Evolutionary conservation across 2,329 filamentous ascomycete species (phyloP).

Genomic region (Dothiorella sarmentorum): DNA sequence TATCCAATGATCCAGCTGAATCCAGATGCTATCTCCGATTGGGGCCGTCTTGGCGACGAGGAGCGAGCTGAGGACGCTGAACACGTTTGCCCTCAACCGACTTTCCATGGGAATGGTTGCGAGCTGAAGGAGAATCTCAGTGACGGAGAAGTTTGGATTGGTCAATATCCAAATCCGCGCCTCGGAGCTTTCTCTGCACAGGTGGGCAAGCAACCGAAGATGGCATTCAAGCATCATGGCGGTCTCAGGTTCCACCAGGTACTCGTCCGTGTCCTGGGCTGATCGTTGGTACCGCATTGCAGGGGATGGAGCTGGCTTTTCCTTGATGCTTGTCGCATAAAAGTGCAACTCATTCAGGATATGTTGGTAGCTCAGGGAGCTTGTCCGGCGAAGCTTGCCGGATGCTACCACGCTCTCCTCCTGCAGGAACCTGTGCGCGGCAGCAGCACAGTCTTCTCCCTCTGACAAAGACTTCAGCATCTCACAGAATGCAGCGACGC

Average conservation of each 20-base stretch:
- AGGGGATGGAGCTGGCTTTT: constrained; percentile 62
- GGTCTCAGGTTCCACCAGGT: constrained; percentile 84
- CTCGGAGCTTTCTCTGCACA: constrained; percentile 69
- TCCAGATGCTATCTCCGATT: constrained; percentile 75
- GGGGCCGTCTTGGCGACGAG: constrained; percentile 68
- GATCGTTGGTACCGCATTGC: constrained; percentile 51
- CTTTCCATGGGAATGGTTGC: constrained; percentile 73
- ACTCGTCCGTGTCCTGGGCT: constrained; percentile 36
- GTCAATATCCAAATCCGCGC: constrained; percentile 73
- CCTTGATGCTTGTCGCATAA: constrained; percentile 74
- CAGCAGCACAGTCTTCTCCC: constrained; percentile 75
- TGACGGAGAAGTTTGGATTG: constrained; percentile 63
- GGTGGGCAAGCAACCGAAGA: constrained; percentile 77
- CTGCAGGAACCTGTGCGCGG: constrained; percentile 83
- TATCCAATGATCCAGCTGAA: constrained; percentile 74
- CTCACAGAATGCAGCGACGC: constrained; percentile 94
- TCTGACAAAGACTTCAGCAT: constrained; percentile 87
- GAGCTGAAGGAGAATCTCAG: constrained; percentile 72
- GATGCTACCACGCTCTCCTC: constrained; percentile 70
- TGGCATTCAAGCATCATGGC: constrained; percentile 97
- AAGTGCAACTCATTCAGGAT: constrained; percentile 88
- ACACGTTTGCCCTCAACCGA: constrained; percentile 78
- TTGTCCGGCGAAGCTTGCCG: constrained; percentile 75
- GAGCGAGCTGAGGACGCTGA: constrained; percentile 71
- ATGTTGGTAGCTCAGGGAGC: constrained; percentile 86